phyloP scores from a whole-genome alignment of 2,329 filamentous ascomycete genomes.

The Colletotrichum gloeosporioides region DNA sequence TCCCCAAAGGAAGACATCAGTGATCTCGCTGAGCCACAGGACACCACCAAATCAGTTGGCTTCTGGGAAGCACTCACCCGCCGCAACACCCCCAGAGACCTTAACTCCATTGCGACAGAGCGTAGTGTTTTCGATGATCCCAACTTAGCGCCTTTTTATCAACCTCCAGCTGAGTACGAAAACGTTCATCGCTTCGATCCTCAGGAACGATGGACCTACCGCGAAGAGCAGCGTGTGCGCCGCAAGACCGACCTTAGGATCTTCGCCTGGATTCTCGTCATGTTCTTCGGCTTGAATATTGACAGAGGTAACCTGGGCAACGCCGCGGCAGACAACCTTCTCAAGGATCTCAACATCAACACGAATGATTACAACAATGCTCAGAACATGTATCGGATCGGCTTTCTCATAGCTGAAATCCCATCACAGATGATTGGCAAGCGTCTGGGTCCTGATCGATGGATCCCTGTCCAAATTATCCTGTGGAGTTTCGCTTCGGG shows the following conservation, averaged over 20 bases:
- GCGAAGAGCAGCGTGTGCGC: not conserved
- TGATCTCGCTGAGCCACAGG: not conserved
- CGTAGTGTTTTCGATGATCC: slow-evolving; percentile 1
- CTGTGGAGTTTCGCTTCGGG: slow-evolving; percentile 56
- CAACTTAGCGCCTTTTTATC: not conserved
- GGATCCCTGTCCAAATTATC: slow-evolving; percentile 62
- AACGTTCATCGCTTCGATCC: not conserved
- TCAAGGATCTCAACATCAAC: not conserved
- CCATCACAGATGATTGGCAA: slow-evolving; percentile 64
- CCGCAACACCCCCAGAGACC: not conserved
- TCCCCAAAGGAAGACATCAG: not conserved
- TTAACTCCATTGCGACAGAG: slow-evolving; percentile 29
- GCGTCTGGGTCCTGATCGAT: slow-evolving; percentile 48
- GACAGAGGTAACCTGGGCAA: not conserved
- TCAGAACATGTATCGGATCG: not conserved
- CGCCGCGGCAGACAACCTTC: not conserved
- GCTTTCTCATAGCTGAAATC: slow-evolving; percentile 58
- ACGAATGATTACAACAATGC: not conserved
- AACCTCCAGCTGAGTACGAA: not conserved
- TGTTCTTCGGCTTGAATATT: not conserved
- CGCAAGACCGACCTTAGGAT: slow-evolving; percentile 55
- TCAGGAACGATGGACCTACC: slow-evolving; percentile 12
- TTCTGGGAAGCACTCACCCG: not conserved
- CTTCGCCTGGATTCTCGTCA: not conserved
- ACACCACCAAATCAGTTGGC: not conserved